A percentile compares a stretch with the other conserved stretches of the same genome.
Conservation (phyloP, 176 grass and related monocot species). For the Oryza coarctata region DNA sequence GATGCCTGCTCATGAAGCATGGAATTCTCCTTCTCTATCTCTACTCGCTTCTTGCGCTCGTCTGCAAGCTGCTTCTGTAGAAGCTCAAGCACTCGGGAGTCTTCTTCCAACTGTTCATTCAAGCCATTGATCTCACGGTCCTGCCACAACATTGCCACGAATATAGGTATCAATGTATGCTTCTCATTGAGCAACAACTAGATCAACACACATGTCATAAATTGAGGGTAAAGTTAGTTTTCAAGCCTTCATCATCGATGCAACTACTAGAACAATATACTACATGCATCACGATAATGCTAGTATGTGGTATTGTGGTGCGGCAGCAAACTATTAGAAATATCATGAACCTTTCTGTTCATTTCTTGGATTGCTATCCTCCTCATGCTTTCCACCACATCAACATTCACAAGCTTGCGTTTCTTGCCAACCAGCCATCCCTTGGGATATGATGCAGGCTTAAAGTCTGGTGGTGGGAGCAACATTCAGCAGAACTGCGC, state of each 20-base stretch:
- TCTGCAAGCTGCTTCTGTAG: slow-evolving; percentile 75
- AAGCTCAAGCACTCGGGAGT: slow-evolving; percentile 78
- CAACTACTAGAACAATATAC: slow-evolving; percentile 13
- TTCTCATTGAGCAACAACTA: neutral
- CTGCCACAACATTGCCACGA: slow-evolving; percentile 42
- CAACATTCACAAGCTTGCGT: slow-evolving; percentile 94
- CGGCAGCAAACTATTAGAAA: slow-evolving; percentile 28
- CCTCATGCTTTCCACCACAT: slow-evolving; percentile 99
- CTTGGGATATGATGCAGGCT: slow-evolving; percentile 72
- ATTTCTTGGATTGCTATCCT: slow-evolving; percentile 92
- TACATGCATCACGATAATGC: slow-evolving; percentile 1
- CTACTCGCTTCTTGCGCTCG: slow-evolving; percentile 73
- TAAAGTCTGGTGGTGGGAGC: slow-evolving; percentile 95
- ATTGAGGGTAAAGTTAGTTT: neutral
- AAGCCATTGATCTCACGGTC: slow-evolving; percentile 90
- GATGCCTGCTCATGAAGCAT: slow-evolving; percentile 83
- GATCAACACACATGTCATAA: neutral
- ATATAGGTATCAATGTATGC: neutral
- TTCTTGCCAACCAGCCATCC: slow-evolving; percentile 97
- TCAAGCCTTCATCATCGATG: neutral
- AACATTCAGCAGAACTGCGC: slow-evolving; percentile 55
- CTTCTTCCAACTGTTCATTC: slow-evolving; percentile 91
- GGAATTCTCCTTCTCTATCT: slow-evolving; percentile 80
- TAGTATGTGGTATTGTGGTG: slow-evolving; percentile 3
- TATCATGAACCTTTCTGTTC: slow-evolving; percentile 91